A percentile compares a stretch with the other conserved stretches of the same genome.
Evolutionary conservation across 768 basidiomycete species (phyloP).

Genomic region (Gloeopeniophorella convolvens): DNA sequence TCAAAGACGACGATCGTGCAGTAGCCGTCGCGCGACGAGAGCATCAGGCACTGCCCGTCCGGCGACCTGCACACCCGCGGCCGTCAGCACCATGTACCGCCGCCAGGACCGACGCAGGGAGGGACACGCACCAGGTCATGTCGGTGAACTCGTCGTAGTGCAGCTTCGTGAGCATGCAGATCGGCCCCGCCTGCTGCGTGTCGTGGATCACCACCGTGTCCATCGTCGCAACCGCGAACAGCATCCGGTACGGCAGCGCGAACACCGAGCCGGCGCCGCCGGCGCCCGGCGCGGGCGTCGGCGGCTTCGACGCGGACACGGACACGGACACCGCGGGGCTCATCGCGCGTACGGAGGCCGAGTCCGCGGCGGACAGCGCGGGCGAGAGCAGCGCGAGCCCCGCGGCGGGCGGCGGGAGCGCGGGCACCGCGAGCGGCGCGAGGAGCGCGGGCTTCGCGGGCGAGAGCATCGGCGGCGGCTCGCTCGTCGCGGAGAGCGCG

Average conservation of each 20-base stretch:
- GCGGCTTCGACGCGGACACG: too few species aligned
- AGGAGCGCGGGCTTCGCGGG: conserved; percentile 20
- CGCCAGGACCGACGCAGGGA: not conserved
- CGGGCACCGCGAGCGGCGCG: conserved; percentile 18
- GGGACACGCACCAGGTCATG: conserved; percentile 73
- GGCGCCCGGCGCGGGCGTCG: conserved; percentile 45
- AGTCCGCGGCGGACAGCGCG: conserved; percentile 43
- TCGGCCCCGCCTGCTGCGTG: conserved; percentile 89
- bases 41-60: conserved; percentile 87
- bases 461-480: conserved; percentile 17
- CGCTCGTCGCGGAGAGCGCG: conserved; percentile 14
- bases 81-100: not conserved
- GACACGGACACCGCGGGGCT: conserved; percentile 19
- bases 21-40: conserved; percentile 93
- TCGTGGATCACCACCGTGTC: conserved; percentile 94
- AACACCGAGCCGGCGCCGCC: conserved; percentile 68
- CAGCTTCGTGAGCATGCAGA: conserved; percentile 86
- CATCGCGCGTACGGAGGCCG: conserved; percentile 31
- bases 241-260: conserved; percentile 86
- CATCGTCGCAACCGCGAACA: conserved; percentile 95
- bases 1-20: conserved; percentile 94
- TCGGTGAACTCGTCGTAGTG: conserved; percentile 99
- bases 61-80: conserved; percentile 64
- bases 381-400: conserved; percentile 37
- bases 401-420: conserved; percentile 5